Evolutionary conservation across 352 stramenopile species (phyloP).

Genomic region (Phytophthora sansomeana): DNA sequence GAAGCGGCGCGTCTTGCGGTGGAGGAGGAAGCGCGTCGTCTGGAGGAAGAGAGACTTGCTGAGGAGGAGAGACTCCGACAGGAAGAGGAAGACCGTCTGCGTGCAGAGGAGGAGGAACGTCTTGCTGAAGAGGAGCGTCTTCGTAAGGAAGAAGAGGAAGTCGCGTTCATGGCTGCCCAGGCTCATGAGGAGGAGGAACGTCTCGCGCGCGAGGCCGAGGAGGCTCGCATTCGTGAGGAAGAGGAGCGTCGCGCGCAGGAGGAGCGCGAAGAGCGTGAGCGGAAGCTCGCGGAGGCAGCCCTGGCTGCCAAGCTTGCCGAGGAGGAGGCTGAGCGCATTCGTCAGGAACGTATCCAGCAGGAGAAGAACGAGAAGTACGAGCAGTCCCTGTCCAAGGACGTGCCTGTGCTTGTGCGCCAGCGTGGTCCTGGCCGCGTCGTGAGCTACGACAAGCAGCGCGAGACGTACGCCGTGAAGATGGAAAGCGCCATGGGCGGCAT

Average conservation of each 20-base stretch:
- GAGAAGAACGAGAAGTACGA: slow-evolving; percentile 87
- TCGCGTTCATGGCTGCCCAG: slow-evolving; percentile 17
- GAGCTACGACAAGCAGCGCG: slow-evolving; percentile 81
- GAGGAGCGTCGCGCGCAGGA: slow-evolving; percentile 42
- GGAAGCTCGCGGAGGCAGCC: slow-evolving; percentile 52
- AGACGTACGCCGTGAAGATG: slow-evolving; percentile 80
- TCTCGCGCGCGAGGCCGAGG: slow-evolving; percentile 35
- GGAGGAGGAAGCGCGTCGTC: slow-evolving; percentile 32
- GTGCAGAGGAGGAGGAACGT: slow-evolving; percentile 37
- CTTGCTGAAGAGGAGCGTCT: slow-evolving; percentile 35
- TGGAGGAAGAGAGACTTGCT: slow-evolving; percentile 36
- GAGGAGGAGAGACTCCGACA: slow-evolving; percentile 29
- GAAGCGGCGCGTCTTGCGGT: slow-evolving; percentile 29
- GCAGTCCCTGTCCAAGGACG: slow-evolving; percentile 86
- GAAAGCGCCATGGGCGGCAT: slow-evolving; percentile 73
- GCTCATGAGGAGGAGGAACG: slow-evolving; percentile 39
- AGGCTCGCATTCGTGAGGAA: slow-evolving; percentile 39
- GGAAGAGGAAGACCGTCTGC: slow-evolving; percentile 43
- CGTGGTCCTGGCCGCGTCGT: slow-evolving; percentile 77
- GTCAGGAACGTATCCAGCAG: slow-evolving; percentile 57
- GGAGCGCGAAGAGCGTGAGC: slow-evolving; percentile 51
- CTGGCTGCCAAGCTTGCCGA: slow-evolving; percentile 46
- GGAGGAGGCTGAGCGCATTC: slow-evolving; percentile 59
- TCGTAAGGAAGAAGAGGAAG: slow-evolving; percentile 34
- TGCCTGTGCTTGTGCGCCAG: slow-evolving; percentile 82